phyloP scores from a whole-genome alignment of 2,329 filamentous ascomycete genomes.

The Fusarium neocosmosporiellum region DNA sequence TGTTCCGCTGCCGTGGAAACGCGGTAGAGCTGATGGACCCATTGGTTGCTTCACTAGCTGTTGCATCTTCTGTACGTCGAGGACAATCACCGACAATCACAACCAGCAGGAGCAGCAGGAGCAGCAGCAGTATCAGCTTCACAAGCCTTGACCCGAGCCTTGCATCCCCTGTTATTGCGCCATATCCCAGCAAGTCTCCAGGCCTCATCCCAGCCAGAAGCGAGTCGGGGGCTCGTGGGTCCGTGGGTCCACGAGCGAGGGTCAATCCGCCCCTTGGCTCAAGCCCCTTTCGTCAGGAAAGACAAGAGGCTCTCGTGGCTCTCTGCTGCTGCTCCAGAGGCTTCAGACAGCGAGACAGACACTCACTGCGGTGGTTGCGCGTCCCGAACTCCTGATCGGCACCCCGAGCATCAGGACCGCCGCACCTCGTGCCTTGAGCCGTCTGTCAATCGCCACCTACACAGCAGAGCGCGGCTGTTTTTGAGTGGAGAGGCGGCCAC shows the following conservation, averaged over 20 bases:
- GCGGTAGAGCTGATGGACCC: background rate
- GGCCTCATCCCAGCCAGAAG: conserved; percentile 34
- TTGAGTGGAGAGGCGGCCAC: conserved; percentile 1
- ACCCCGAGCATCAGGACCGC: conserved; percentile 11
- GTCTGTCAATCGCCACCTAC: conserved; percentile 19
- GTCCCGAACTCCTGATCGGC: conserved; percentile 42
- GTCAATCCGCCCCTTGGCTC: conserved; percentile 27
- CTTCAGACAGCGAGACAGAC: conserved; percentile 10
- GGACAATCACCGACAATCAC: conserved; percentile 29
- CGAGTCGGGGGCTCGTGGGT: conserved; percentile 22
- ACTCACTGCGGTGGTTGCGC: conserved; percentile 35
- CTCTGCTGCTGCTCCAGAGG: conserved; percentile 7
- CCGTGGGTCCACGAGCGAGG: conserved; percentile 36
- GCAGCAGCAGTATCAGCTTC: background rate
- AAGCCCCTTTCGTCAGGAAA: conserved; percentile 35
- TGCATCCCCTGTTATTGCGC: conserved; percentile 41
- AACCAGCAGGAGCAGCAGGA: conserved; percentile 7
- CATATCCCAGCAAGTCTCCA: conserved; percentile 36
- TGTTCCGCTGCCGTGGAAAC: conserved; percentile 11
- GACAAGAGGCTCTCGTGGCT: conserved; percentile 34
- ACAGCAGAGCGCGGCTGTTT: conserved; percentile 15
- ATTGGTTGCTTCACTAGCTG: conserved; percentile 9
- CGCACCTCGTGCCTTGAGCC: conserved; percentile 13
- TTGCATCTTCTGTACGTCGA: conserved; percentile 13
- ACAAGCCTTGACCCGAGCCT: conserved; percentile 35